phyloP scores from a whole-genome alignment of 2,329 filamentous ascomycete genomes.

The Bipolaris victoriae region DNA sequence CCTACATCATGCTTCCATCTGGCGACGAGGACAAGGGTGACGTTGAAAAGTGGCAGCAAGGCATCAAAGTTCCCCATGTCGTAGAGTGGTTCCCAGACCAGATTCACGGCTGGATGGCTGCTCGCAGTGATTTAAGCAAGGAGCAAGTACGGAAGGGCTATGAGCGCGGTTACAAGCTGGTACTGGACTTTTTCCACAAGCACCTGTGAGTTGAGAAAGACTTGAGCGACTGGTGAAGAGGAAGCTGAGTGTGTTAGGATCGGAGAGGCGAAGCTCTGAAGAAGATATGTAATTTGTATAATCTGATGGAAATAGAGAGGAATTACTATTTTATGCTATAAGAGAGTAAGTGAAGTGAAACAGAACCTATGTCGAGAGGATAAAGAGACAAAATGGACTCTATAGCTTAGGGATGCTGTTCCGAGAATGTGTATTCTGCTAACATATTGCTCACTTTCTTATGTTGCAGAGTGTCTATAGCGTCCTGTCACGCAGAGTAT shows the following conservation, averaged over 20 bases:
- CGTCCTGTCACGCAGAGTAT: too few species aligned
- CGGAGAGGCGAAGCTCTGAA: constrained; percentile 22
- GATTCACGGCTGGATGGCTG: constrained; percentile 55
- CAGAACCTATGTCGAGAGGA: too few species aligned
- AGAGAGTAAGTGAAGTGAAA: background rate
- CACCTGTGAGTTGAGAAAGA: constrained; percentile 53
- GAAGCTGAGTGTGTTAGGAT: constrained; percentile 28
- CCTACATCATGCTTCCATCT: constrained; percentile 63
- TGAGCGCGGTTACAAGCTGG: constrained; percentile 56
- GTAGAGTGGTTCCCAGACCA: constrained; percentile 59
- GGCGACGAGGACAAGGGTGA: constrained; percentile 63
- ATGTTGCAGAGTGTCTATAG: too few species aligned
- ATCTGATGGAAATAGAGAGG: background rate
- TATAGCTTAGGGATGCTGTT: too few species aligned
- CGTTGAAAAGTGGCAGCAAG: constrained; percentile 57
- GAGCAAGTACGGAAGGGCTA: constrained; percentile 58
- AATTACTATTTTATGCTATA: background rate
- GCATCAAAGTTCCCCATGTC: constrained; percentile 54
- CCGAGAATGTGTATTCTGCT: too few species aligned
- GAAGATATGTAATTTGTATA: background rate
- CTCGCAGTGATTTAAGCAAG: constrained; percentile 55
- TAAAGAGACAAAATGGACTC: too few species aligned
- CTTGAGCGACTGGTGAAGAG: background rate
- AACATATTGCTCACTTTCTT: too few species aligned
- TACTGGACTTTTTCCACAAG: constrained; percentile 60